These are phyloP conservation scores for Alnus glutinosa DNA, from an alignment of 306 rosid species.

Conservation along the genomic window DNA sequence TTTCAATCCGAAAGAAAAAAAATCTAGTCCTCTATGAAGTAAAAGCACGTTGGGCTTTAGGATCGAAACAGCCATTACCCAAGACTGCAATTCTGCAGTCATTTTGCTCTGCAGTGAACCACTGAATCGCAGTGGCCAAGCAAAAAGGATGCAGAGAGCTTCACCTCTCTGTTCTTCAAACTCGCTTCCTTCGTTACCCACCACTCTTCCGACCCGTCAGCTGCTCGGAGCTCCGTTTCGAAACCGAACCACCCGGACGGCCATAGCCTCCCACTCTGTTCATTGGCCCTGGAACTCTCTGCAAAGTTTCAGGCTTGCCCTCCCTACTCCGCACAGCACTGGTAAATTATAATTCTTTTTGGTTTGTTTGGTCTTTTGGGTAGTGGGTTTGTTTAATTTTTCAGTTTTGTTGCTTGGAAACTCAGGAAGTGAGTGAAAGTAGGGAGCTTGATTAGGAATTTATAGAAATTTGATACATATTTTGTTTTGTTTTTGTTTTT, in stretches of 20 bases:
- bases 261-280: conserved; percentile 14
- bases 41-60: neutral
- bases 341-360: conserved; percentile 33
- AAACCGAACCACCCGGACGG: conserved; percentile 17
- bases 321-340: conserved; percentile 38
- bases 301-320: conserved; percentile 32
- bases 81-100: too few species aligned
- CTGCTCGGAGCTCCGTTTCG: conserved; percentile 32
- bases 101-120: too few species aligned
- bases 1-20: neutral
- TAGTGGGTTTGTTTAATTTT: neutral
- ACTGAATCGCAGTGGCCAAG: neutral
- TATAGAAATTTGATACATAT: neutral
- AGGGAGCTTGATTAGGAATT: neutral
- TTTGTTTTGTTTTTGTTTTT: too few species aligned
- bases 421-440: neutral
- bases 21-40: neutral
- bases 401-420: neutral
- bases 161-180: conserved; percentile 41
- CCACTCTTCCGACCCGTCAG: conserved; percentile 33
- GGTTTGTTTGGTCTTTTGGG: neutral
- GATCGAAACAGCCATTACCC: too few species aligned
- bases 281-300: conserved; percentile 34
- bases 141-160: conserved; percentile 37
- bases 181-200: conserved; percentile 28